Evolutionary conservation across 352 stramenopile species (phyloP).

Genomic region (Globisporangium camurandrum): DNA sequence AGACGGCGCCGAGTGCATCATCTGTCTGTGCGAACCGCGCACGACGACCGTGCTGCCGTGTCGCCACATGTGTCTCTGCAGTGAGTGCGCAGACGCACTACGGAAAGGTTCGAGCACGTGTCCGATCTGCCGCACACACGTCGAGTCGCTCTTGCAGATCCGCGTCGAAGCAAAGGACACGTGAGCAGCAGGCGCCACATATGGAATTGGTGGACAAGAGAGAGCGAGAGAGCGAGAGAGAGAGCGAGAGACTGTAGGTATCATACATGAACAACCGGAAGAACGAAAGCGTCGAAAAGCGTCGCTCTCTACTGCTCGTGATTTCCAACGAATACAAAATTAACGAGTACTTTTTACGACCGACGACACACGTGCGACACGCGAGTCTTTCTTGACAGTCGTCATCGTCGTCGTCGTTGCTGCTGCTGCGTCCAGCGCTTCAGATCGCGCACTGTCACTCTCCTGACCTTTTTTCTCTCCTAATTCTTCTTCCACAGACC

Average conservation of each 20-base stretch:
- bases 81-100: slow-evolving; percentile 68
- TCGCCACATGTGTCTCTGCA: slow-evolving; percentile 84
- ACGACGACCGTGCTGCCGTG: slow-evolving; percentile 82
- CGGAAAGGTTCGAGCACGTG: slow-evolving; percentile 67
- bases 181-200: too few relatives aligned
- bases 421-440: too few relatives aligned
- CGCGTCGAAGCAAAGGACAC: slow-evolving; percentile 44
- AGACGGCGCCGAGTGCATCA: slow-evolving; percentile 84
- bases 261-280: too few relatives aligned
- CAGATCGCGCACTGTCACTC: neutral
- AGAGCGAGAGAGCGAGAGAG: too few relatives aligned
- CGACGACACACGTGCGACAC: too few relatives aligned
- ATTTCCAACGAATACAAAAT: neutral
- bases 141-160: slow-evolving; percentile 78
- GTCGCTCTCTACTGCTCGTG: slow-evolving; percentile 1
- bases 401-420: neutral
- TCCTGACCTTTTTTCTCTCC: neutral
- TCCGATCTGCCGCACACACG: slow-evolving; percentile 69
- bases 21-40: slow-evolving; percentile 74
- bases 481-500: slow-evolving; percentile 84
- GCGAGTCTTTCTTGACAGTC: neutral
- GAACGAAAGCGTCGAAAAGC: too few relatives aligned
- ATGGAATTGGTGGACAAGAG: too few relatives aligned
- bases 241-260: too few relatives aligned
- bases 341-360: neutral